Percentiles rank a stretch among this genome's conserved stretches.
phyloP scores from a whole-genome alignment of 495 filamentous ascomycete species.

The Coniosporium apollinis region DNA sequence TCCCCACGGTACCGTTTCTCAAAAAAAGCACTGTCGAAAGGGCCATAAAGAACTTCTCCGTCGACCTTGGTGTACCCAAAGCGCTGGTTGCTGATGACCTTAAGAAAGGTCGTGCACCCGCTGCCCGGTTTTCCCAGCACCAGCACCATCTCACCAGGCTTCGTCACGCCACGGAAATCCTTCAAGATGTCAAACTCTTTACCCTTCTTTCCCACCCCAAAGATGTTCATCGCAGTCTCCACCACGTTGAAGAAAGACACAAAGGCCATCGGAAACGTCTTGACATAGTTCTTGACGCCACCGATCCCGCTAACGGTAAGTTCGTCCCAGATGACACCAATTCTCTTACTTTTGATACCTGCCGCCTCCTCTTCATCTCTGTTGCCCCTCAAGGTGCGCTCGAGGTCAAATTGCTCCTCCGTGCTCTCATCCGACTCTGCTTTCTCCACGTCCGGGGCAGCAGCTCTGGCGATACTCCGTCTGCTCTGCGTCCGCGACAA shows the following conservation, averaged over 20 bases:
- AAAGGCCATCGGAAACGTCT: slow-evolving; percentile 72
- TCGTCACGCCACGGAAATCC: slow-evolving; percentile 39
- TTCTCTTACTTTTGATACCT: slow-evolving; percentile 63
- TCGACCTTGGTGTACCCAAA: slow-evolving; percentile 60
- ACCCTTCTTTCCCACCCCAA: slow-evolving; percentile 43
- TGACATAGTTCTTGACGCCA: slow-evolving; percentile 57
- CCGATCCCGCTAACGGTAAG: slow-evolving; percentile 65
- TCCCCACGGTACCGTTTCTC: slow-evolving; percentile 60
- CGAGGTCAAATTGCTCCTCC: slow-evolving; percentile 53
- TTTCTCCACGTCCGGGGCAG: slow-evolving; percentile 31
- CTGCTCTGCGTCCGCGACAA: slow-evolving; percentile 26
- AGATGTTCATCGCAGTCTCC: slow-evolving; percentile 37
- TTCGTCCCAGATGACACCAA: slow-evolving; percentile 64
- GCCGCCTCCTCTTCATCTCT: slow-evolving; percentile 51
- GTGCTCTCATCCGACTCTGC: slow-evolving; percentile 27
- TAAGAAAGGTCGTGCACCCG: slow-evolving; percentile 79
- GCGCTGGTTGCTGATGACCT: slow-evolving; percentile 67
- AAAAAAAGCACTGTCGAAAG: slow-evolving; percentile 42
- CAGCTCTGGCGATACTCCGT: slow-evolving; percentile 12
- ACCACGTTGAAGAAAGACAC: slow-evolving; percentile 58
- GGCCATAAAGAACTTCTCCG: slow-evolving; percentile 68
- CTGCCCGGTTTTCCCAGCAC: slow-evolving; percentile 76
- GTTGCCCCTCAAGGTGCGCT: slow-evolving; percentile 48
- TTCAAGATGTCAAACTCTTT: slow-evolving; percentile 47
- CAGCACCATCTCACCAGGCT: slow-evolving; percentile 78